phyloP scores from a whole-genome alignment of 768 basidiomycete genomes.

The Lentinula lateritia region DNA sequence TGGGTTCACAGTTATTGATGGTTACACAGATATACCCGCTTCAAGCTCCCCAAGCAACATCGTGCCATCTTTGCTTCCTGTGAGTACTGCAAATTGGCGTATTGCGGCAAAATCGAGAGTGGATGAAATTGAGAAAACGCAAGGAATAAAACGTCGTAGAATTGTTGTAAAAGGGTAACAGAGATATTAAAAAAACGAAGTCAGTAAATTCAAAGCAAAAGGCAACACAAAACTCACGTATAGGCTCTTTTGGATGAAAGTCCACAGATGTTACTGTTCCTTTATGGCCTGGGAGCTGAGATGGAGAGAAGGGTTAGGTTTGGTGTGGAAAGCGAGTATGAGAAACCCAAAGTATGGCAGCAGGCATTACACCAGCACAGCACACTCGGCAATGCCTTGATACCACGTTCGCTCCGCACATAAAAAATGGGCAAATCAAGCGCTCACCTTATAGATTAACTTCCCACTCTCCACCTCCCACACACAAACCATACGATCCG shows the following conservation, averaged over 20 bases:
- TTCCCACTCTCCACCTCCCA: constrained; percentile 82
- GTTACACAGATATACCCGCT: constrained; percentile 43
- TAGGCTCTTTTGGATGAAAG: constrained; percentile 94
- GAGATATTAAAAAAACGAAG: not conserved
- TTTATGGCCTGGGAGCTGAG: constrained; percentile 85
- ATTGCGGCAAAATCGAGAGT: not conserved
- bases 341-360: too few species aligned
- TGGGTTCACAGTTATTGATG: not conserved
- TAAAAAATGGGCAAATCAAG: not conserved
- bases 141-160: not conserved
- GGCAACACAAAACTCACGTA: constrained; percentile 51
- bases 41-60: constrained; percentile 92
- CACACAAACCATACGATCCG: constrained; percentile 80
- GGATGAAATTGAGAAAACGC: not conserved
- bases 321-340: too few species aligned
- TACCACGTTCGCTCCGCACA: too few species aligned
- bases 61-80: constrained; percentile 88
- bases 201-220: not conserved
- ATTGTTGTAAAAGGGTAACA: not conserved
- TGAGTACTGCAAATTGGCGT: constrained; percentile 57
- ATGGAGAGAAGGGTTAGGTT: constrained; percentile 1
- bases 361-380: too few species aligned
- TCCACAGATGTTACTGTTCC: constrained; percentile 95
- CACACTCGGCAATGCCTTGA: too few species aligned
- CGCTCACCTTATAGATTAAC: constrained; percentile 69